Evolutionary conservation across 1,284 basidiomycete genomes (phyloP), one percentile per base, ranked within the genome.

Genomic region (Rhodotorula sp.): DNA sequence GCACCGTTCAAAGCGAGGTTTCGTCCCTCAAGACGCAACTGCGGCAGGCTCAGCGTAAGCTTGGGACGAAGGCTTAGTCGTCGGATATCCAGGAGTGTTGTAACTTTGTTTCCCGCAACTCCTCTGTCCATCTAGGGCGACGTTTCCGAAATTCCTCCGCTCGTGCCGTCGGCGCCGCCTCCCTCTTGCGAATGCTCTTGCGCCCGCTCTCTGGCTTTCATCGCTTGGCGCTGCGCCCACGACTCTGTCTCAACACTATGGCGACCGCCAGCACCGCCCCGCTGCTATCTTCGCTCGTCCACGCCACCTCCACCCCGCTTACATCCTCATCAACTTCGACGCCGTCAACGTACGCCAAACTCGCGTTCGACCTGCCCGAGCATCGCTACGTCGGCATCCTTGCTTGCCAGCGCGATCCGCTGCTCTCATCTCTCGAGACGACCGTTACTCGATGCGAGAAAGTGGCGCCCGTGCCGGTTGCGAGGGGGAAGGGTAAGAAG

Each of bases 311-410:
- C 20, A 17, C 52, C 32, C 20, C 30, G 10, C 22, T 27, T 27
- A 36, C 22, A 2, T 5, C 39, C 48, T 32, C 36, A 44, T 44
- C 39, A 17, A 8, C 19, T 29, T 24, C 19, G 24, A 48, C 24
- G n/a, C 48, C 34, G 11, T 19, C 32, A 4, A 22, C n/a, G 11
- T 77, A 77, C 61, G 67, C 72, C 20, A 54, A 67, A 27, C 54
- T 70, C 58, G 15, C 30, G 2, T 77, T 77, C 57, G 49, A 59
- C 19, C 63, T 77, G 4, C 76, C 76, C 9, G 46, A 58, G n/a
- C 62, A 70, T 29, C 68, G 69, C 39, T 77, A 73, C 59, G 77
- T 77, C 27, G 77, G 77, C 11, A 54, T 76, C 10, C 66, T 77
- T 4, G 70, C 68, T 9, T 76, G 76, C 49, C 77, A 77, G 66